Percentiles rank a stretch among this genome's conserved stretches.
Conservation (phyloP, 2,329 filamentous ascomycete genomes). For the Epichloe sp. region DNA sequence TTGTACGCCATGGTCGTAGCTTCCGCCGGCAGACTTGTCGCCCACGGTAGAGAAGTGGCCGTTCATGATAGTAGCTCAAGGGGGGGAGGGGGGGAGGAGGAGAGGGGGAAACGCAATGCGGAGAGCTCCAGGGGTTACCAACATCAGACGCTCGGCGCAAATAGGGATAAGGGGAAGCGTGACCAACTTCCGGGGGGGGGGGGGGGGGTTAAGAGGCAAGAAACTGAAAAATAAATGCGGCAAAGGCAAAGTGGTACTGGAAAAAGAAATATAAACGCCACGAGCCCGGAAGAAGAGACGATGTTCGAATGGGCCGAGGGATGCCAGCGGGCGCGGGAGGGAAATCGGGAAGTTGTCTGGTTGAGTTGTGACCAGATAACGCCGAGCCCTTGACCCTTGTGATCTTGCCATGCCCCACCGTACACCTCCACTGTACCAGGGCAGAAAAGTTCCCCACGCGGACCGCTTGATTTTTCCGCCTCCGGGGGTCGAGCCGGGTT, state of each 20-base stretch:
- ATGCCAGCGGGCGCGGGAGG: neutral
- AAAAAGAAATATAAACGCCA: neutral
- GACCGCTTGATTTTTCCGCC: slow-evolving; percentile 4
- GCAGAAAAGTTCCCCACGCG: neutral
- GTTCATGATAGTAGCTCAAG: slow-evolving; percentile 43
- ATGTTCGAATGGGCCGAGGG: slow-evolving; percentile 1
- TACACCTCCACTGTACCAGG: neutral
- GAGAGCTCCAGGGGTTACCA: neutral
- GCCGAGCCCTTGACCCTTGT: too few species aligned
- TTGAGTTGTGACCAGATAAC: neutral
- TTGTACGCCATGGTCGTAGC: slow-evolving; percentile 89
- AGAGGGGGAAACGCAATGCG: neutral
- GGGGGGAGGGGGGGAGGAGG: too few species aligned
- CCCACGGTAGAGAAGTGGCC: slow-evolving; percentile 68
- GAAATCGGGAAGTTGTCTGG: neutral
- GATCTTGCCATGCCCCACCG: too few species aligned
- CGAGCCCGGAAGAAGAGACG: neutral
- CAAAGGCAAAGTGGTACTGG: neutral
- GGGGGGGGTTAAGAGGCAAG: too few species aligned
- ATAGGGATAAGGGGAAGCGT: neutral
- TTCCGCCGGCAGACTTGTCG: slow-evolving; percentile 46
- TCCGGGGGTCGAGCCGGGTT: neutral
- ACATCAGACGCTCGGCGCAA: neutral
- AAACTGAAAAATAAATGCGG: neutral
- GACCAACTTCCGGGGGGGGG: too few species aligned